A percentile compares a stretch with the other conserved stretches of the same genome.
Conservation (phyloP, 1,284 basidiomycete genomes). For the Trichosporon faecale region DNA sequence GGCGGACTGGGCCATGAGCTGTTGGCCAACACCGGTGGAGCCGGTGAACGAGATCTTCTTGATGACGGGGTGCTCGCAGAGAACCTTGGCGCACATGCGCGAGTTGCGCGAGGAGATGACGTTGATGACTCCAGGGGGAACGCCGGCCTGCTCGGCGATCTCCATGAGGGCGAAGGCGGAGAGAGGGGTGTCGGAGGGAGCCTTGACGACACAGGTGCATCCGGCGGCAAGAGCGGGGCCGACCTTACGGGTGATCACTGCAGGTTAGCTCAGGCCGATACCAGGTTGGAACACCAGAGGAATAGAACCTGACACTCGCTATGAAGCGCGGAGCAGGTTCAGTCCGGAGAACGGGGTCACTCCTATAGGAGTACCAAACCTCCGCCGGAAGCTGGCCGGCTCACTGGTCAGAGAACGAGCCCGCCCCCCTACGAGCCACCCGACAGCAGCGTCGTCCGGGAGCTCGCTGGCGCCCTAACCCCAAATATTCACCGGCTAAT, state of each 20-base stretch:
- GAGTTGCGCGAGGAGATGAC: conserved; percentile 62
- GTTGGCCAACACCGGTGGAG: conserved; percentile 81
- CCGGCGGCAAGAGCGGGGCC: conserved; percentile 75
- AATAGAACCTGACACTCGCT: too few relatives aligned
- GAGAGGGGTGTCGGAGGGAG: conserved; percentile 90
- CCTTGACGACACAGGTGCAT: conserved; percentile 92
- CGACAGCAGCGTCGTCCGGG: too few relatives aligned
- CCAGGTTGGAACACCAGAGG: too few relatives aligned
- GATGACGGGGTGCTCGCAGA: conserved; percentile 54
- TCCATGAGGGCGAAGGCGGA: conserved; percentile 68
- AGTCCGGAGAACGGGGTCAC: too few relatives aligned
- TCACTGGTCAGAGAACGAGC: too few relatives aligned
- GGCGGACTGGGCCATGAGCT: conserved; percentile 79
- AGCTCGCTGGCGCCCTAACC: too few relatives aligned
- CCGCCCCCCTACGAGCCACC: too few relatives aligned
- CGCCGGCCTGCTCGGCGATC: conserved; percentile 80
- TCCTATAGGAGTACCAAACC: too few relatives aligned
- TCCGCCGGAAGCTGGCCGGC: too few relatives aligned
- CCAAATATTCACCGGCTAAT: too few relatives aligned
- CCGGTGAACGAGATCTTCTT: conserved; percentile 89
- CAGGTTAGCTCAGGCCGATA: neutral
- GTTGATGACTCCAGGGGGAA: conserved; percentile 94
- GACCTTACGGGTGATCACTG: conserved; percentile 59
- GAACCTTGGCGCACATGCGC: conserved; percentile 31
- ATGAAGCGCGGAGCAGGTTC: too few relatives aligned